phyloP scores from a whole-genome alignment of 73 alveolate species.

The Stentor roeselii region DNA sequence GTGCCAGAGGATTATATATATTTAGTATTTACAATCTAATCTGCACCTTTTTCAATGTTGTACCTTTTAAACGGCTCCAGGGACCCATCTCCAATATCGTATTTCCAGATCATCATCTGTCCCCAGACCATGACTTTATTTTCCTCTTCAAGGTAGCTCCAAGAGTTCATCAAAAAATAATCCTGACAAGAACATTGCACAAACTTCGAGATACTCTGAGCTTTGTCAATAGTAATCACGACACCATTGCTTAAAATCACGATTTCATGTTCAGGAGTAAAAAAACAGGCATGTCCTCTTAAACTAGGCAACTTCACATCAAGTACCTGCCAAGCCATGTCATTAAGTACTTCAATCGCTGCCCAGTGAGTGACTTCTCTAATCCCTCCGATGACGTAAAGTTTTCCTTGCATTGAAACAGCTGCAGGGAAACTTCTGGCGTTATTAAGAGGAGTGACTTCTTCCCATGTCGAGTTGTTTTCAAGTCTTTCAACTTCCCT shows the following conservation, averaged over 20 bases:
- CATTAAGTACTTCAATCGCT: background rate
- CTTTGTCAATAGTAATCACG: background rate
- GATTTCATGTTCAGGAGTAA: constrained; percentile 21
- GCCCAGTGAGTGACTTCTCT: background rate
- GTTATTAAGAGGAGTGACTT: constrained; percentile 18
- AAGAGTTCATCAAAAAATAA: constrained; percentile 9
- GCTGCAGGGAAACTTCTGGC: constrained; percentile 6
- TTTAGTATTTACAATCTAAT: no score
- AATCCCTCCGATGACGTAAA: background rate
- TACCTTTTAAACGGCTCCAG: background rate
- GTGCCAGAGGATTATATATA: no score
- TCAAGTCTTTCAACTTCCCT: constrained; percentile 20
- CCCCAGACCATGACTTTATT: constrained; percentile 5
- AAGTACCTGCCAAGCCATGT: background rate
- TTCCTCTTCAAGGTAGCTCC: constrained; percentile 25
- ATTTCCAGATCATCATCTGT: background rate
- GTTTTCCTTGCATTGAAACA: constrained; percentile 19
- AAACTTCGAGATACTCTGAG: background rate
- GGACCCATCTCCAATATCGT: background rate
- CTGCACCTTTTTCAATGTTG: no score
- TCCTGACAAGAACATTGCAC: background rate
- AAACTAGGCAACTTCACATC: constrained; percentile 13
- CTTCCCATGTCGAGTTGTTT: background rate
- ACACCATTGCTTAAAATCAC: background rate
- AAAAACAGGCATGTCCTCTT: constrained; percentile 20